Base-by-base conservation (phyloP, 139 green algal genomes). In the Tetraselmis chui region DNA sequence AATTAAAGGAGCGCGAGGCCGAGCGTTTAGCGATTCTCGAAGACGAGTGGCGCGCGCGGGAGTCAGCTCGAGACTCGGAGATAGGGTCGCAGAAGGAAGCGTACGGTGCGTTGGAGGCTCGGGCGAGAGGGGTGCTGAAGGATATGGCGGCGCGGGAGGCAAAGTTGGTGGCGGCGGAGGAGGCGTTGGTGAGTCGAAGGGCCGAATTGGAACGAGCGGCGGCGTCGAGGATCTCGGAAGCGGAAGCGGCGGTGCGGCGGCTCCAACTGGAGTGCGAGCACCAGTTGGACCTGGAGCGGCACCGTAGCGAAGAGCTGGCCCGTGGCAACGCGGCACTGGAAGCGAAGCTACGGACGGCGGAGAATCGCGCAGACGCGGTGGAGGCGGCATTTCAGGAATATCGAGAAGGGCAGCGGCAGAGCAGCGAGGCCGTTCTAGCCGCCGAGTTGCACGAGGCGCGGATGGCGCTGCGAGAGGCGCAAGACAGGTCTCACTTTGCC, bases 211-310 rank as follows among this genome's bases (percentile, higher is more conserved):
- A 93, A 83, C 82, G 89, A 25, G 89, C 93, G 85, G 77, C 87
- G n/a, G 81, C 84, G 0, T 59, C 31, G 26, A 85, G 89, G 59
- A 87, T 89, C 85, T 81, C 83, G 26, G 90, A 93, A 77, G 90
- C 90, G 75, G 90, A 93, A 82, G 87, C 90, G 28, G 90, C 90
- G 29, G 89, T 67, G 45, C 45, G 32, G 31, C 75, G 80, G 5
- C 59, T 87, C 30, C 83, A 91, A 84, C 84, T 90, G 29, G 89
- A 94, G 80, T 94, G 88, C 76, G 89, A 95, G 83, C 89, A 93
- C 84, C 89, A 93, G 83, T 85, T 95, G 28, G 85, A 91, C 24
- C 88, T 94, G 2, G 90, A 93, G 86, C 67, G 85, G 0, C 85
- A 90, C 79, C 86, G 84, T 29, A 88, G 84, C 32, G 75, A 76